These are phyloP conservation scores for Corynespora cassiicola DNA, from an alignment of 2,329 filamentous ascomycete species.

Conservation along the genomic window DNA sequence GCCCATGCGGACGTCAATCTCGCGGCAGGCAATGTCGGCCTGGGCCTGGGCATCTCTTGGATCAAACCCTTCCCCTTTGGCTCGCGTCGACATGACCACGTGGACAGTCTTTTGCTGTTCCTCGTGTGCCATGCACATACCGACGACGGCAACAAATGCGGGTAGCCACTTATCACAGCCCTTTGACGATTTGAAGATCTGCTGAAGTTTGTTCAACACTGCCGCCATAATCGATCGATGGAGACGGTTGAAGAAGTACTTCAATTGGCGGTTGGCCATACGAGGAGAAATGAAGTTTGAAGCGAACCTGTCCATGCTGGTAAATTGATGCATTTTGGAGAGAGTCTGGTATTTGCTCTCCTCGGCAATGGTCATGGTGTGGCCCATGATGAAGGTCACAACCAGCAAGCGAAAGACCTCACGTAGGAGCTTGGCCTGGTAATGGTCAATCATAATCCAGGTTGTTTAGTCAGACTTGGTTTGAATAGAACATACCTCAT, in stretches of 20 bases:
- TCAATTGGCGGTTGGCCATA: conserved; percentile 57
- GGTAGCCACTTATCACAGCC: conserved; percentile 54
- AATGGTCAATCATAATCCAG: conserved; percentile 1
- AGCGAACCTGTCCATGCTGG: conserved; percentile 33
- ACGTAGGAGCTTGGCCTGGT: conserved; percentile 48
- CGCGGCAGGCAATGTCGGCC: conserved; percentile 48
- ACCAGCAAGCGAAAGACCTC: conserved; percentile 55
- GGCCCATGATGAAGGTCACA: conserved; percentile 57
- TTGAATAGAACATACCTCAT: conserved; percentile 40
- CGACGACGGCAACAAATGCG: conserved; percentile 54
- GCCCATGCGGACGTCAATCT: conserved; percentile 53
- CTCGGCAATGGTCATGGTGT: conserved; percentile 53
- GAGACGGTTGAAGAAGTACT: conserved; percentile 56
- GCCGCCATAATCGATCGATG: conserved; percentile 50
- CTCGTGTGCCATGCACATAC: conserved; percentile 56
- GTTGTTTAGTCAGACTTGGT: conserved; percentile 1
- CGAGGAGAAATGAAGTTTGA: conserved; percentile 48
- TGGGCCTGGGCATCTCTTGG: conserved; percentile 33
- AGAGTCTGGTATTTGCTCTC: conserved; percentile 45
- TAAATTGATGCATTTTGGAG: conserved; percentile 46
- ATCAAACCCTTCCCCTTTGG: conserved; percentile 35
- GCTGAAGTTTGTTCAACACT: conserved; percentile 55
- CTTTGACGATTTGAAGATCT: conserved; percentile 52
- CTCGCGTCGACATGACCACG: conserved; percentile 50
- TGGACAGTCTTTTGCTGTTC: conserved; percentile 55